Percentiles rank a stretch among this genome's conserved stretches.
Evolutionary conservation across 2,329 filamentous ascomycete species (phyloP).

Genomic region (Fusarium praegraminearum): DNA sequence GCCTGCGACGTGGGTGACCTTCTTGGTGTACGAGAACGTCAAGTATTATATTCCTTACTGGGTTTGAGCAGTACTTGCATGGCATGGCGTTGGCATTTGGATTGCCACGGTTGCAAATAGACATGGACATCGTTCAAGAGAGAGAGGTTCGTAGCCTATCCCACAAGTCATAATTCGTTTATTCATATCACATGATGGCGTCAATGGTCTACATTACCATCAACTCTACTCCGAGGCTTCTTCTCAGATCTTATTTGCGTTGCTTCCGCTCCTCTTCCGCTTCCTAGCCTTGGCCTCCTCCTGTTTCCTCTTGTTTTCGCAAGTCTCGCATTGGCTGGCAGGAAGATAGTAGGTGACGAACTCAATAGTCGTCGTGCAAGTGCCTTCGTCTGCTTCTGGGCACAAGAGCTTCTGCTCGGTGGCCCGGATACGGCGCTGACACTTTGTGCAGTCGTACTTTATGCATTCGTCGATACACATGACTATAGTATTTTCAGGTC

Average conservation of each 20-base stretch:
- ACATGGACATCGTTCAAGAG: not conserved
- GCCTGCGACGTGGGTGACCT: slow-evolving; percentile 95
- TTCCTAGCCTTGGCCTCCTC: slow-evolving; percentile 7
- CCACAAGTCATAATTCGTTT: slow-evolving; percentile 5
- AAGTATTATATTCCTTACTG: slow-evolving; percentile 74
- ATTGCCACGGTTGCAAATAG: slow-evolving; percentile 4
- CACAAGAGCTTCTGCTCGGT: slow-evolving; percentile 20
- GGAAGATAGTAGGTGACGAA: slow-evolving; percentile 24
- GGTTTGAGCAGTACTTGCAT: slow-evolving; percentile 40
- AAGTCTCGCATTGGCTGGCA: slow-evolving; percentile 26
- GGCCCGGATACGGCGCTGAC: slow-evolving; percentile 23
- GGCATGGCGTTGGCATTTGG: slow-evolving; percentile 5
- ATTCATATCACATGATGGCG: not conserved
- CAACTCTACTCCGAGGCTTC: not conserved
- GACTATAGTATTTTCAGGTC: not conserved
- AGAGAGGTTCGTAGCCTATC: not conserved
- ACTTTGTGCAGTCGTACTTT: slow-evolving; percentile 33
- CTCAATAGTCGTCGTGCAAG: slow-evolving; percentile 10
- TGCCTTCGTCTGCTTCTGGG: not conserved
- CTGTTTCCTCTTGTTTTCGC: slow-evolving; percentile 22
- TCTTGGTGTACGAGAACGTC: slow-evolving; percentile 96
- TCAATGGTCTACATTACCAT: not conserved
- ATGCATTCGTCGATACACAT: slow-evolving; percentile 26
- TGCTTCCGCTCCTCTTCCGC: not conserved
- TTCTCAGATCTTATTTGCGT: not conserved